Conservation (phyloP, 306 rosid species). For the Macrotyloma uniflorum region DNA sequence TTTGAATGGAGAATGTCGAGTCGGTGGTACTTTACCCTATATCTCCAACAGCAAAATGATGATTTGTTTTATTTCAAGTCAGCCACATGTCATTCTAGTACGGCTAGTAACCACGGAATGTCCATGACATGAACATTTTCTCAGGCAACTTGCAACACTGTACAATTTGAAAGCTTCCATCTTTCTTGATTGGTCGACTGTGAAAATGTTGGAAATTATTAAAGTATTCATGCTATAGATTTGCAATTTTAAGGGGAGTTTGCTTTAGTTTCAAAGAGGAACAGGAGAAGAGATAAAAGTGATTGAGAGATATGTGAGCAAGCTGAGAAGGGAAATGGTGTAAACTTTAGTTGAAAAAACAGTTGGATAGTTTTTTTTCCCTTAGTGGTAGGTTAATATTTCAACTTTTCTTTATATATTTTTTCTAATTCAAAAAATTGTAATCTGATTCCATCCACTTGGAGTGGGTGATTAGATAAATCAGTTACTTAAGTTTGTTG, state of each 20-base stretch:
- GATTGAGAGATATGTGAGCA: too few species aligned
- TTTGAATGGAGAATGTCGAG: slow-evolving; percentile 25
- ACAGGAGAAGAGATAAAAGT: too few species aligned
- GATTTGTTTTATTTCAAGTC: slow-evolving; percentile 5
- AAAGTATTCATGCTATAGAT: not conserved
- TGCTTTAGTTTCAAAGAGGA: slow-evolving; percentile 7
- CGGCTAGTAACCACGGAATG: not conserved
- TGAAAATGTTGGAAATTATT: not conserved
- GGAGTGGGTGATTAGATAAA: too few species aligned
- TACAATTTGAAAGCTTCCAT: not conserved
- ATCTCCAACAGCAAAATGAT: not conserved
- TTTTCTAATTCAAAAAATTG: too few species aligned
- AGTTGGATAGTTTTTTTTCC: not conserved
- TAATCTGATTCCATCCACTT: too few species aligned
- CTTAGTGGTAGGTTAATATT: not conserved
- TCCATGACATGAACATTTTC: not conserved
- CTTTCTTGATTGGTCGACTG: not conserved
- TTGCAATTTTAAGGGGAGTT: not conserved
- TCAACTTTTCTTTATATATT: too few species aligned
- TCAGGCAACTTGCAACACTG: not conserved
- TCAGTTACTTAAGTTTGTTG: too few species aligned
- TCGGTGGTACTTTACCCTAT: not conserved
- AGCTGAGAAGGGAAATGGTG: too few species aligned
- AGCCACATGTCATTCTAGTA: not conserved
- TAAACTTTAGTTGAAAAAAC: not conserved